phyloP scores from a whole-genome alignment of 192 early-diverging fungal species.

The Backusella psychrophila region DNA sequence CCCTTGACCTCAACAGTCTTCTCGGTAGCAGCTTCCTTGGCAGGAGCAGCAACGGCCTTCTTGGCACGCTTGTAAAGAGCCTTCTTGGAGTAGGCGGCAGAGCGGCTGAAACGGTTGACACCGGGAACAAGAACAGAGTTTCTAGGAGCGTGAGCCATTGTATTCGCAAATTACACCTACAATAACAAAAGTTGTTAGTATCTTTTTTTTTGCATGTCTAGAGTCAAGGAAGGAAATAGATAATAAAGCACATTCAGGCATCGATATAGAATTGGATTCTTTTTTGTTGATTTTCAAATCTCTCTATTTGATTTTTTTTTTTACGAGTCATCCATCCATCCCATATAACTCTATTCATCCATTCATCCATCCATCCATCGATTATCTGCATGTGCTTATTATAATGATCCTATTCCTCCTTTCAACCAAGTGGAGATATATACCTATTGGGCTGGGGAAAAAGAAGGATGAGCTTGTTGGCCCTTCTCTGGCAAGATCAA shows the following conservation, averaged over 20 bases:
- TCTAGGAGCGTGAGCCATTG: conserved; percentile 65
- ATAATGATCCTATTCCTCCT: background rate
- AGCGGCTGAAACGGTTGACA: conserved; percentile 81
- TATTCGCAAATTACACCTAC: conserved; percentile 7
- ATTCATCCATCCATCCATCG: background rate
- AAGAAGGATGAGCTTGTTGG: background rate
- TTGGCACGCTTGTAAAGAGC: conserved; percentile 89
- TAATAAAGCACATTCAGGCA: background rate
- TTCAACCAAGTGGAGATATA: background rate
- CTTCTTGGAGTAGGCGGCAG: conserved; percentile 80
- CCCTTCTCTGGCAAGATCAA: background rate
- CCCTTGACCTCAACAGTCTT: conserved; percentile 75
- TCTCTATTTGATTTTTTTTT: background rate
- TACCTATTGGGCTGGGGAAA: conserved; percentile 5
- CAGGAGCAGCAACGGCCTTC: conserved; percentile 50
- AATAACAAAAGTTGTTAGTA: background rate
- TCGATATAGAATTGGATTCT: background rate
- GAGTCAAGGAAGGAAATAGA: background rate
- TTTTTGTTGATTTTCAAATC: background rate
- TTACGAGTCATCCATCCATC: background rate
- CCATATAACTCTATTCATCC: no score
- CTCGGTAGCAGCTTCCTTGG: conserved; percentile 46
- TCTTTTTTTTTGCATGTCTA: background rate
- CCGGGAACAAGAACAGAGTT: conserved; percentile 85
- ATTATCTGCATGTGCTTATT: background rate